Percentiles rank a stretch among this genome's conserved stretches.
Conservation (phyloP, 805 yeast species). For the Ogataea methylovora region DNA sequence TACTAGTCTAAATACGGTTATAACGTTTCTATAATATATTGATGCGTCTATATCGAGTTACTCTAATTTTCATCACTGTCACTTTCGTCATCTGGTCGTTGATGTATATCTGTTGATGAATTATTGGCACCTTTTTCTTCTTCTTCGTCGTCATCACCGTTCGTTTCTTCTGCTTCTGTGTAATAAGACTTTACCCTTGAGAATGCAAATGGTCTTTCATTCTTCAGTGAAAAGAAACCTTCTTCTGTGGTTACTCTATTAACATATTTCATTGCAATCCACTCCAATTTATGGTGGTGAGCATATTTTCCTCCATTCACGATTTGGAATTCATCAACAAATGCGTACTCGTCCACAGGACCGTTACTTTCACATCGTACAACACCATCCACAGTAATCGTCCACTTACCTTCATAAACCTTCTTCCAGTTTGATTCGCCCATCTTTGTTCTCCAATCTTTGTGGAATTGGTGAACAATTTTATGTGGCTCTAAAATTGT, state of each 20-base stretch:
- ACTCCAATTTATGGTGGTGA: constrained; percentile 61
- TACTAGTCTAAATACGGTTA: no score
- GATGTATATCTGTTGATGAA: no score
- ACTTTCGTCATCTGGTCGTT: no score
- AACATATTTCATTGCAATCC: constrained; percentile 58
- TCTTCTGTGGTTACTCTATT: constrained; percentile 48
- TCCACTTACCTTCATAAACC: constrained; percentile 50
- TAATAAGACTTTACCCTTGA: constrained; percentile 41
- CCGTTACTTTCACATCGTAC: constrained; percentile 48
- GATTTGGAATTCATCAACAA: constrained; percentile 57
- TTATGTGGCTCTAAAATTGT: constrained; percentile 64
- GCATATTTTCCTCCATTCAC: constrained; percentile 48
- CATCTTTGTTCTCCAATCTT: constrained; percentile 18
- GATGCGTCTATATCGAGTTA: no score
- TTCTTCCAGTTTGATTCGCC: constrained; percentile 22
- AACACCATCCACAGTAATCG: constrained; percentile 42
- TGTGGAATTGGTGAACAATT: constrained; percentile 50
- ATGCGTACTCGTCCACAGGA: constrained; percentile 50
- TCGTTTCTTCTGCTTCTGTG: neutral
- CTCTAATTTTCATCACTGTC: no score
- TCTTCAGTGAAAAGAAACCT: constrained; percentile 42
- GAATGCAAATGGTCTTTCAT: constrained; percentile 77
- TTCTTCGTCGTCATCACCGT: neutral
- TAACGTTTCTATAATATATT: no score
- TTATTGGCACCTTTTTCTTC: neutral